Conservation (phyloP, 148 eudicot species). For the Chenopodium formosanum region DNA sequence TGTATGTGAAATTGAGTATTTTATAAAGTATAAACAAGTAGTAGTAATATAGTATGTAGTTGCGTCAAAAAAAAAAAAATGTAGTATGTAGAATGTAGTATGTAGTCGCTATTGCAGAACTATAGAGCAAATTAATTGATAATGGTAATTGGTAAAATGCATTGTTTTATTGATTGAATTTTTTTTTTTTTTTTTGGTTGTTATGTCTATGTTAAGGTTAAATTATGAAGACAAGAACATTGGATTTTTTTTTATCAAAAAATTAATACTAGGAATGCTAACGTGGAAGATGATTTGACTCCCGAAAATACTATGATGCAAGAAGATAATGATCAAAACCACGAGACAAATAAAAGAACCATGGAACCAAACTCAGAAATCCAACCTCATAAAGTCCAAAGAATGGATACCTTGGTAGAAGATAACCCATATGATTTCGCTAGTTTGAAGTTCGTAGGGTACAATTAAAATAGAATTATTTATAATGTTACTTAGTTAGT, state of each 20-base stretch:
- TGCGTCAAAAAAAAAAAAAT: too few relatives aligned
- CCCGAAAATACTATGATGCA: neutral
- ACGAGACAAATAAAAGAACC: neutral
- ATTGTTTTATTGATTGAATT: neutral
- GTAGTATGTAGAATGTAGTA: too few relatives aligned
- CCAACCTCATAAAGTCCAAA: neutral
- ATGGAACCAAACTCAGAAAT: neutral
- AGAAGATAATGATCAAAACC: neutral
- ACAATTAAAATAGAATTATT: too few relatives aligned
- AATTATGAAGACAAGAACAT: neutral
- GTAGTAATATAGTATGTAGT: too few relatives aligned
- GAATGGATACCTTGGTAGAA: neutral
- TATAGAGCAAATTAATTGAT: too few relatives aligned
- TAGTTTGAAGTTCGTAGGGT: too few relatives aligned
- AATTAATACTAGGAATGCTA: neutral
- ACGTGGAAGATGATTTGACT: too few relatives aligned
- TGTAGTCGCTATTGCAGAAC: too few relatives aligned
- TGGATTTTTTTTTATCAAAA: constrained; percentile 6
- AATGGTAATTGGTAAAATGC: too few relatives aligned
- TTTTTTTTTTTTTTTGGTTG: neutral
- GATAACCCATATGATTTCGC: neutral
- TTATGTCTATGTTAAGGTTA: neutral
- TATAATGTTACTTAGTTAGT: too few relatives aligned
- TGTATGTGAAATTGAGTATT: too few relatives aligned
- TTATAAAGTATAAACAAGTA: too few relatives aligned